These are phyloP conservation scores for Penicillium corylophilum DNA, from an alignment of 2,329 filamentous ascomycete genomes.

Conservation along the genomic window DNA sequence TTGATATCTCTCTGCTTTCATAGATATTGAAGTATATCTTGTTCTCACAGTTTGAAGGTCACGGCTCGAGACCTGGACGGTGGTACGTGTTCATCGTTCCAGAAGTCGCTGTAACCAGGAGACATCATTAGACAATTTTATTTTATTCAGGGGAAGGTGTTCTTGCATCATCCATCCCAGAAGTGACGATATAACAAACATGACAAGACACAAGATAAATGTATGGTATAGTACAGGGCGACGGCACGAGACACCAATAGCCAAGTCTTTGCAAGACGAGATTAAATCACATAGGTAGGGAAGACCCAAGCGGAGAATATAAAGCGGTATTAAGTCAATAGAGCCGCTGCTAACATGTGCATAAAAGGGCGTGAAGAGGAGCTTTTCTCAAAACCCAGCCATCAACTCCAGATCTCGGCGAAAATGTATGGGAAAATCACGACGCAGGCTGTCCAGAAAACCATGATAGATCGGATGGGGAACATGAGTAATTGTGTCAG, in stretches of 20 bases:
- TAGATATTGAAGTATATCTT: background rate
- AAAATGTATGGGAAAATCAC: conserved; percentile 83
- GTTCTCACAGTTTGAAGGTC: background rate
- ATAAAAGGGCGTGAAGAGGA: conserved; percentile 2
- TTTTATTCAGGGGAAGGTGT: background rate
- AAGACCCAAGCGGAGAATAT: background rate
- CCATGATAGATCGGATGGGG: conserved; percentile 63
- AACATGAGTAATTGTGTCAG: conserved; percentile 62
- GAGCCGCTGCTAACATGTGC: conserved; percentile 6
- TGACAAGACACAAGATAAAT: background rate
- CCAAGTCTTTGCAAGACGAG: background rate
- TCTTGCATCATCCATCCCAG: conserved; percentile 10
- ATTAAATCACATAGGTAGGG: background rate
- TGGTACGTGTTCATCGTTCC: no score
- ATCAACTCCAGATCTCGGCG: conserved; percentile 57
- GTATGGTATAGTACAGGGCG: background rate
- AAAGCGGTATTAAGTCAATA: background rate
- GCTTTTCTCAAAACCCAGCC: background rate
- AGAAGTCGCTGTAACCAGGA: no score
- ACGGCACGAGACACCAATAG: background rate
- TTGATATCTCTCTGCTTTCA: background rate
- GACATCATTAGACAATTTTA: background rate
- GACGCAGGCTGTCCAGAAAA: conserved; percentile 76
- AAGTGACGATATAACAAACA: background rate
- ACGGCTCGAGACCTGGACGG: no score